These are phyloP conservation scores for Penicillium ucsense DNA, from an alignment of 495 filamentous ascomycete genomes.

Conservation along the genomic window DNA sequence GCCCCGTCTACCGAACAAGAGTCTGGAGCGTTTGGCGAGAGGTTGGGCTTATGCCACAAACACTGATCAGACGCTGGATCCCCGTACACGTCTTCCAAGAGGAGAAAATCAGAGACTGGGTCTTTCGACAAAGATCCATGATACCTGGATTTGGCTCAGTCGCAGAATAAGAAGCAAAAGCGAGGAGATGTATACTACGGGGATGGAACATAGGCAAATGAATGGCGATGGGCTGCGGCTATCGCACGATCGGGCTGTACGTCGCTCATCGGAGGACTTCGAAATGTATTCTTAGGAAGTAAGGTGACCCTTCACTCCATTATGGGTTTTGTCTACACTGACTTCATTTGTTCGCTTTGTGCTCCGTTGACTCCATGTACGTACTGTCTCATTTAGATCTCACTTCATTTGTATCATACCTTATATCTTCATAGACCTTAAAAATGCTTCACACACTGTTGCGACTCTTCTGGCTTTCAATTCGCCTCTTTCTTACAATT, in stretches of 20 bases:
- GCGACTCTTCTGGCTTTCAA: neutral
- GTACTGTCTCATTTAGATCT: neutral
- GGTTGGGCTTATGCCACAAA: neutral
- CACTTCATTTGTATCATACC: neutral
- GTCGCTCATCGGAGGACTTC: neutral
- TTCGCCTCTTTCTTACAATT: neutral
- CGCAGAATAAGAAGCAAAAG: neutral
- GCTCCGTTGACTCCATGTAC: too few species aligned
- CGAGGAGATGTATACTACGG: neutral
- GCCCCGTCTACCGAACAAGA: neutral
- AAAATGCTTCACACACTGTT: neutral
- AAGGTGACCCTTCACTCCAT: too few species aligned
- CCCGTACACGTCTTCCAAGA: neutral
- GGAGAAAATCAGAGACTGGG: conserved; percentile 1
- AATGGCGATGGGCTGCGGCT: neutral
- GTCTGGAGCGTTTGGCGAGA: neutral
- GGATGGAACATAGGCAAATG: too few species aligned
- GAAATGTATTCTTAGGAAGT: neutral
- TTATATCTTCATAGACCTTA: neutral
- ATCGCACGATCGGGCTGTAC: too few species aligned
- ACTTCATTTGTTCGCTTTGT: too few species aligned
- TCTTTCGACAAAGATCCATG: neutral
- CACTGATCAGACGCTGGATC: neutral
- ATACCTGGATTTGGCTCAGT: neutral
- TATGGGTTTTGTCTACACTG: too few species aligned